Conservation (phyloP, 2,329 filamentous ascomycete genomes). For the Dichotomopilus funicola region DNA sequence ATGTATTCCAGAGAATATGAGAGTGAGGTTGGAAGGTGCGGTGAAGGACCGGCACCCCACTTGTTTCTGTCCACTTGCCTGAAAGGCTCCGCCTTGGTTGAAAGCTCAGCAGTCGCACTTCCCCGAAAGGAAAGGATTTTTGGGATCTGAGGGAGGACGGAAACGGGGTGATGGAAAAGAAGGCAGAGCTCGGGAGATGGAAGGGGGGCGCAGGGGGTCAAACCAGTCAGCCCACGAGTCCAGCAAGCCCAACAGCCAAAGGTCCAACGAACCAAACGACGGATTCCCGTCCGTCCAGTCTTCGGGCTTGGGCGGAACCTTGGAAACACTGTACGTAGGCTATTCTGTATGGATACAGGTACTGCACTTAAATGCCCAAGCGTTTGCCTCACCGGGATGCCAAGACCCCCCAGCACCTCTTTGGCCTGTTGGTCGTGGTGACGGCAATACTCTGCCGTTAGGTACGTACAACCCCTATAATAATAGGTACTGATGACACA, state of each 20-base stretch:
- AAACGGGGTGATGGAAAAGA: background rate
- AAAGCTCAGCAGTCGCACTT: background rate
- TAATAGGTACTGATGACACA: constrained; percentile 14
- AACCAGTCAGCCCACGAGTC: too few relatives aligned
- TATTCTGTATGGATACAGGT: too few relatives aligned
- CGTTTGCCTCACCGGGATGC: constrained; percentile 8
- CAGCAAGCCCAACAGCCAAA: too few relatives aligned
- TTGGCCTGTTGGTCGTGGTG: background rate
- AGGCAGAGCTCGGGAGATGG: too few relatives aligned
- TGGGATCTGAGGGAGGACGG: too few relatives aligned
- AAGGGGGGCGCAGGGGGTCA: too few relatives aligned
- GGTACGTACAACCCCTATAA: constrained; percentile 5
- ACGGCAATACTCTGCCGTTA: background rate
- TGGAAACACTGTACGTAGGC: too few relatives aligned
- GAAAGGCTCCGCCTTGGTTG: background rate
- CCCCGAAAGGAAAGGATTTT: background rate
- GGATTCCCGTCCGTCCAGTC: too few relatives aligned
- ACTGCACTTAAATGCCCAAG: too few relatives aligned
- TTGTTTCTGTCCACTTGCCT: background rate
- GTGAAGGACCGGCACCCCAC: background rate
- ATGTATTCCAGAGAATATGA: background rate
- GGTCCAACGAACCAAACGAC: too few relatives aligned
- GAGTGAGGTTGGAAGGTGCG: constrained; percentile 4
- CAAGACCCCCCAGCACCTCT: constrained; percentile 4
- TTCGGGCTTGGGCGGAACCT: too few relatives aligned